Conservation (phyloP, 345 rosid species). For the Corchorus capsularis region DNA sequence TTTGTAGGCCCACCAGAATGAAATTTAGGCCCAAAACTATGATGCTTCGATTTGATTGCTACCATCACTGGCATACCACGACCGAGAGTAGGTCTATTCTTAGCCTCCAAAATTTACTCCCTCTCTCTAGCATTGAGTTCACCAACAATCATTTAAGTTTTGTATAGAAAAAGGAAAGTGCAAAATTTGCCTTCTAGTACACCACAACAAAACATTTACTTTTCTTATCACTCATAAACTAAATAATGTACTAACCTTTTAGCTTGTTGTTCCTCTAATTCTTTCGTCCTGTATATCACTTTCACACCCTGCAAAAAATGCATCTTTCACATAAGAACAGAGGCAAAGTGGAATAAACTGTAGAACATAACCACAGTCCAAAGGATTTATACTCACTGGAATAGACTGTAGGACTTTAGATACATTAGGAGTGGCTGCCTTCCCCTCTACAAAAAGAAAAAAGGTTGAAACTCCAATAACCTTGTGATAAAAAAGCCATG, state of each 20-base stretch:
- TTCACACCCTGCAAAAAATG: conserved; percentile 65
- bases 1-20: neutral
- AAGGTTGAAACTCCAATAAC: conserved; percentile 85
- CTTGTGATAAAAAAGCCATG: conserved; percentile 91
- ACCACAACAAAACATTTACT: neutral
- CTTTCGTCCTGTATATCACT: conserved; percentile 77
- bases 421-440: conserved; percentile 73
- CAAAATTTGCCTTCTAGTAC: neutral
- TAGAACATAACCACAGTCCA: conserved; percentile 2
- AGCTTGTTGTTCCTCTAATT: conserved; percentile 85
- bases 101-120: conserved; percentile 1
- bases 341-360: conserved; percentile 20
- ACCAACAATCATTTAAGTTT: neutral
- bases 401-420: conserved; percentile 75
- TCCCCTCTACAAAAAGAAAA: conserved; percentile 92
- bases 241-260: conserved; percentile 52
- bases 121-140: conserved; percentile 11
- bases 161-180: neutral
- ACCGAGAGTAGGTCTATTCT: neutral
- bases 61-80: neutral
- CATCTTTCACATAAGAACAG: conserved; percentile 6
- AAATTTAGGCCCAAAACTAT: neutral
- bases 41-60: neutral
- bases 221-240: neutral
- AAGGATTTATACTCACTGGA: conserved; percentile 40